Evolutionary conservation across 2,329 filamentous ascomycete species (phyloP).

Genomic region (Fusarium azukiicola): DNA sequence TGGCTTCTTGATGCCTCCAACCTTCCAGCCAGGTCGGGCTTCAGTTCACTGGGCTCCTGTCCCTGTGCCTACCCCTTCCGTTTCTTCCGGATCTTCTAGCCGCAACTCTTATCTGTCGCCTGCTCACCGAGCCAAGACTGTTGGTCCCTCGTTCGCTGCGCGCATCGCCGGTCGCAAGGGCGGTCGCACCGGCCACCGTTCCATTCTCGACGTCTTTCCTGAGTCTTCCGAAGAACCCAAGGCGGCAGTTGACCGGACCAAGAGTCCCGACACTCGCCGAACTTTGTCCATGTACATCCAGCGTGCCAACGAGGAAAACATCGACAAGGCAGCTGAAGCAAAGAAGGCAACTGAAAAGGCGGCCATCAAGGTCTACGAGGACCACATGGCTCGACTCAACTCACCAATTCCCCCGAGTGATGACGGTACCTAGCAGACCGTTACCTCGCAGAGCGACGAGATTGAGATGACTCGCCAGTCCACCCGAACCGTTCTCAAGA

Average conservation of each 20-base stretch:
- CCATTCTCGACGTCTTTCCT: slow-evolving; percentile 27
- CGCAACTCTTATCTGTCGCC: slow-evolving; percentile 25
- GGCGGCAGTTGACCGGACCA: slow-evolving; percentile 21
- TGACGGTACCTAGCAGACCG: slow-evolving; percentile 14
- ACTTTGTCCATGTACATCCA: slow-evolving; percentile 22
- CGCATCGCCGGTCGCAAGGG: slow-evolving; percentile 22
- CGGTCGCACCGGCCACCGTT: neutral
- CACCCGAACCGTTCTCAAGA: neutral
- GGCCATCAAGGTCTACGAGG: neutral
- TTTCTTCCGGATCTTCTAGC: slow-evolving; percentile 26
- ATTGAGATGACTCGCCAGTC: neutral
- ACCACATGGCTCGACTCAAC: too few species aligned
- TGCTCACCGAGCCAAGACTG: neutral
- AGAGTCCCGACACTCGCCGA: slow-evolving; percentile 24
- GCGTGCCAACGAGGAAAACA: neutral
- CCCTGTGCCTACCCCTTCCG: slow-evolving; percentile 11
- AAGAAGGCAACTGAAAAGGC: neutral
- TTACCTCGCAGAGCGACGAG: slow-evolving; percentile 20
- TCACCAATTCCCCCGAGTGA: slow-evolving; percentile 6
- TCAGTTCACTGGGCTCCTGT: neutral
- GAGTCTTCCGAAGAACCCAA: neutral
- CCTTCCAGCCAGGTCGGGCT: too few species aligned
- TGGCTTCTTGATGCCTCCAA: neutral
- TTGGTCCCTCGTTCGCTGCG: slow-evolving; percentile 29
- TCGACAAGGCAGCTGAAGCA: neutral